Evolutionary conservation across 164 flowering plant species (phyloP).

Genomic region (Nymphaea thermarum): DNA sequence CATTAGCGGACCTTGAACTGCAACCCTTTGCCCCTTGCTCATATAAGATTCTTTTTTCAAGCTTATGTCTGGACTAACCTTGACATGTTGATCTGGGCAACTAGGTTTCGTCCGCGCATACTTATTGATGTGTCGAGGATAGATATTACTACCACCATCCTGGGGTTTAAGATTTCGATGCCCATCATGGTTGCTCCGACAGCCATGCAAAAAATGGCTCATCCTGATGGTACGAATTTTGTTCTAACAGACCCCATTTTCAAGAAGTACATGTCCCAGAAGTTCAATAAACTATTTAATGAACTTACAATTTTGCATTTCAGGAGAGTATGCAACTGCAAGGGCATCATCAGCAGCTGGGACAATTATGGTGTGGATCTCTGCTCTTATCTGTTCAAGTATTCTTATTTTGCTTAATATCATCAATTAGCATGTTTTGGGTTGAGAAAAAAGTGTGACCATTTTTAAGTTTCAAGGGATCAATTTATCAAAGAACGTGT

Average conservation of each 20-base stretch:
- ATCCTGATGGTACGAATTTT: slow-evolving; percentile 55
- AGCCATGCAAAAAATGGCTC: slow-evolving; percentile 93
- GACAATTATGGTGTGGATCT: slow-evolving; percentile 64
- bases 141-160: slow-evolving; percentile 53
- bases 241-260: not conserved
- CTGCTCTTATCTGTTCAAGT: not conserved
- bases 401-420: not conserved
- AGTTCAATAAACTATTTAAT: not conserved
- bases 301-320: not conserved
- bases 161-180: slow-evolving; percentile 88
- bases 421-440: slow-evolving; percentile 3
- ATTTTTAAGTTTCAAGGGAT: not conserved
- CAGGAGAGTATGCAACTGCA: slow-evolving; percentile 93
- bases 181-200: slow-evolving; percentile 94
- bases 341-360: slow-evolving; percentile 86
- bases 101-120: slow-evolving; percentile 77
- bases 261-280: too few species aligned
- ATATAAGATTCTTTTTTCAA: too few species aligned
- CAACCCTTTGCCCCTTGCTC: not conserved
- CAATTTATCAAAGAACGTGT: not conserved
- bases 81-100: not conserved
- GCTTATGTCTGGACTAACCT: not conserved
- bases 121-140: slow-evolving; percentile 81
- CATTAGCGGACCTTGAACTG: not conserved
- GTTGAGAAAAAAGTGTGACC: not conserved